Evolutionary conservation across 768 basidiomycete genomes (phyloP).

Genomic region (Amanita fuliginea): DNA sequence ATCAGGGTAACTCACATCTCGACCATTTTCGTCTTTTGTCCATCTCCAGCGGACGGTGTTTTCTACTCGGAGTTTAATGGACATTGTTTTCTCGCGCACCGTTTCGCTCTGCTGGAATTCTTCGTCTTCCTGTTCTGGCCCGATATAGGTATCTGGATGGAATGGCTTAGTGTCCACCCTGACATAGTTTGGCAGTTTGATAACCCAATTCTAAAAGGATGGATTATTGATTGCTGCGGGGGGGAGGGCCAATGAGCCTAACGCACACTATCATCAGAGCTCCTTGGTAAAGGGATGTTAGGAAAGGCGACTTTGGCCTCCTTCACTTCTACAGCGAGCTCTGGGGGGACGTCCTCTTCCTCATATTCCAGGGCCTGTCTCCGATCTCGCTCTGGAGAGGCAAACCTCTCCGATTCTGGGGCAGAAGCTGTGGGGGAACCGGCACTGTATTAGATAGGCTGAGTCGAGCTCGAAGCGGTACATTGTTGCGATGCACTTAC

Average conservation of each 20-base stretch:
- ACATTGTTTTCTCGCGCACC: constrained; percentile 69
- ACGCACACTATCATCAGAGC: constrained; percentile 74
- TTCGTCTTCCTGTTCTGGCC: constrained; percentile 71
- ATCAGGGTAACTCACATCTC: constrained; percentile 48
- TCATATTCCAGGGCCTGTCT: constrained; percentile 71
- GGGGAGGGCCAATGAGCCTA: background rate
- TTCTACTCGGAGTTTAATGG: constrained; percentile 80
- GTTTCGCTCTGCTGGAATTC: constrained; percentile 46
- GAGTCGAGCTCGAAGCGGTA: constrained; percentile 7
- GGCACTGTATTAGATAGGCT: constrained; percentile 15
- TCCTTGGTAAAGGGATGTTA: constrained; percentile 75
- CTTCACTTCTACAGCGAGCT: constrained; percentile 41
- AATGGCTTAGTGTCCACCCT: constrained; percentile 85
- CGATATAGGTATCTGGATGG: constrained; percentile 76
- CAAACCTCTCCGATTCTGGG: constrained; percentile 50
- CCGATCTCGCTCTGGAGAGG: constrained; percentile 51
- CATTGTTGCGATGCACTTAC: constrained; percentile 20
- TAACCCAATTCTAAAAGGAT: constrained; percentile 67
- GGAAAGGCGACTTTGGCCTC: constrained; percentile 74
- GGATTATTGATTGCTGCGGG: constrained; percentile 1
- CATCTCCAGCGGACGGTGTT: constrained; percentile 96
- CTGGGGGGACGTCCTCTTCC: constrained; percentile 61
- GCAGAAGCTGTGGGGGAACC: constrained; percentile 39
- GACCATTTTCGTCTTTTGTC: constrained; percentile 63
- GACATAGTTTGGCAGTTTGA: constrained; percentile 90